phyloP scores from a whole-genome alignment of 2,329 filamentous ascomycete genomes.

The Colletotrichum sp. region DNA sequence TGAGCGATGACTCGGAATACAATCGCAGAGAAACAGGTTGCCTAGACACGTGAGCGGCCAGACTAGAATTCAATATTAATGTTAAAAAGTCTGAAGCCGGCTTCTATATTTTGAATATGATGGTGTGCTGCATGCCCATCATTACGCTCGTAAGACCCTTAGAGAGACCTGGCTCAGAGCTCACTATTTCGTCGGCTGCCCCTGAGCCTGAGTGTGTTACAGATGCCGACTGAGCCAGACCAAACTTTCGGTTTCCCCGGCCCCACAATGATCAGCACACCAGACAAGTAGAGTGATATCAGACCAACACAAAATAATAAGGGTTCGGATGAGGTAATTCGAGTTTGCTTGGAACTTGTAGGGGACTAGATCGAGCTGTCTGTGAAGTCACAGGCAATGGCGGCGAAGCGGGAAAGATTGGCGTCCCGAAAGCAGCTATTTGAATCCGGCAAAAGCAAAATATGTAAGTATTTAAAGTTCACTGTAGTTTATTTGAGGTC shows the following conservation, averaged over 20 bases:
- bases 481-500: neutral
- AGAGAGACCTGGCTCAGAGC: rapidly evolving
- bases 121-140: rapidly evolving
- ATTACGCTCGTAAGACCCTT: rapidly evolving
- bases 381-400: neutral
- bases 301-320: neutral
- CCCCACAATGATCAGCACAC: neutral
- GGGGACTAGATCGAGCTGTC: neutral
- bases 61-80: neutral
- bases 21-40: neutral
- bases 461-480: no score
- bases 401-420: neutral
- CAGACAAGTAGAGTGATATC: neutral
- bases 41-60: neutral
- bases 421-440: neutral
- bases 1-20: neutral
- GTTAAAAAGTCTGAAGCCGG: rapidly evolving
- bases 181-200: neutral
- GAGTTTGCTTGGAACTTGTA: neutral
- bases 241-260: neutral
- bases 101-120: neutral
- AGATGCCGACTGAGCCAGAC: neutral
- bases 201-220: neutral
- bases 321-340: neutral
- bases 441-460: no score